phyloP scores from a whole-genome alignment of 257 asterid genomes.

The Echium plantagineum region DNA sequence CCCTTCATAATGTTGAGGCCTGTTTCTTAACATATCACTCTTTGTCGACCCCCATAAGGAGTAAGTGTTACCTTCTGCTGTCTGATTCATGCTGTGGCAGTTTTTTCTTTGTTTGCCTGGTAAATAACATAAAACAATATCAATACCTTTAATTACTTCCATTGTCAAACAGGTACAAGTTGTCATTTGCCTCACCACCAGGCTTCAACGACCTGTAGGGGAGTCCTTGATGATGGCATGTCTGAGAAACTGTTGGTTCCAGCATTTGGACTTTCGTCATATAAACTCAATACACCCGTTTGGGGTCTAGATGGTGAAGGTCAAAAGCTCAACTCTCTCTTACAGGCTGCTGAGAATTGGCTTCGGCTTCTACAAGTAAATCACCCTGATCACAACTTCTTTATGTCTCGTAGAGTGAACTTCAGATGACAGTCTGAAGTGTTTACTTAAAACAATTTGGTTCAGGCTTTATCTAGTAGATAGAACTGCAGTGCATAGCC shows the following conservation, averaged over 20 bases:
- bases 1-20: constrained; percentile 25
- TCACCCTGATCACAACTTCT: constrained; percentile 69
- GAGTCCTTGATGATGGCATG: constrained; percentile 23
- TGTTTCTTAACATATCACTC: constrained; percentile 29
- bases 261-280: constrained; percentile 68
- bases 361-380: constrained; percentile 50
- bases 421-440: constrained; percentile 26
- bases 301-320: constrained; percentile 44
- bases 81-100: background rate
- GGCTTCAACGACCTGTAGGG: constrained; percentile 23
- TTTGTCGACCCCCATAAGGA: constrained; percentile 47
- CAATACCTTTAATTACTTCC: background rate
- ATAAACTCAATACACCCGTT: constrained; percentile 59
- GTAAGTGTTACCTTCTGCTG: constrained; percentile 22
- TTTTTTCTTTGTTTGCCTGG: background rate
- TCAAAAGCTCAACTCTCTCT: constrained; percentile 47
- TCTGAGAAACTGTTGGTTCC: constrained; percentile 39
- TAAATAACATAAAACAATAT: background rate
- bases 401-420: constrained; percentile 38
- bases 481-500: background rate
- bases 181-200: constrained; percentile 12
- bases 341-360: constrained; percentile 68
- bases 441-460: background rate
- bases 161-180: constrained; percentile 13
- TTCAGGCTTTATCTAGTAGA: background rate